Evolutionary conservation across 2,329 filamentous ascomycete species (phyloP).

Genomic region (Zymoseptoria passerinii): DNA sequence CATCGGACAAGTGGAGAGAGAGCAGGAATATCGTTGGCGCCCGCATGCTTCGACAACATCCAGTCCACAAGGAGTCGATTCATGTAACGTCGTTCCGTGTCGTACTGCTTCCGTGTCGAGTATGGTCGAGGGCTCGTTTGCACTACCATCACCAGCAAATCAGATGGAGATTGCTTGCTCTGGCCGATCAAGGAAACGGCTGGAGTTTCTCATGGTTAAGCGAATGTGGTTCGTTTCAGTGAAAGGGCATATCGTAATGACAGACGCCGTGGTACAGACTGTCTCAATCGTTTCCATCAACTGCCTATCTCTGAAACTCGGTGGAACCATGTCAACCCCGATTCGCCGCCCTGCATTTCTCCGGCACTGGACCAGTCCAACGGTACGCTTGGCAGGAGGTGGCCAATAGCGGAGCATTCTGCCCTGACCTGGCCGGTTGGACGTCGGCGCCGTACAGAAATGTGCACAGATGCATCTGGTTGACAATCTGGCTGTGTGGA

Average conservation of each 20-base stretch:
- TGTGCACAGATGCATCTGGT: background rate
- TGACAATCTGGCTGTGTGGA: background rate
- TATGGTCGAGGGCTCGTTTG: background rate
- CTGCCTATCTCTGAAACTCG: background rate
- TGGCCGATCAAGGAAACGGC: background rate
- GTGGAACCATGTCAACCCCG: slow-evolving; percentile 1
- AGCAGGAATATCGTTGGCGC: background rate
- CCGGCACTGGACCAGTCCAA: slow-evolving; percentile 2
- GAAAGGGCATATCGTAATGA: background rate
- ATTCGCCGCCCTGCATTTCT: background rate
- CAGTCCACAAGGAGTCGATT: background rate
- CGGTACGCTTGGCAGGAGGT: slow-evolving; percentile 5
- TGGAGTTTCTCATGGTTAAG: background rate
- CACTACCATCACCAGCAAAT: background rate
- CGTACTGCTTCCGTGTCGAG: background rate
- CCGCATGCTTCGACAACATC: background rate
- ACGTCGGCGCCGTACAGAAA: slow-evolving; percentile 2
- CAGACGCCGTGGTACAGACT: background rate
- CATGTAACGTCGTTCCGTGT: background rate
- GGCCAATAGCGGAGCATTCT: slow-evolving; percentile 4
- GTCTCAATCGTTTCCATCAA: background rate
- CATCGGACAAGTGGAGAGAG: background rate
- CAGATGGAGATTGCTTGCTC: background rate
- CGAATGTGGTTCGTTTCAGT: background rate
- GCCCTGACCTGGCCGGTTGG: background rate